Evolutionary conservation across 139 green algal genomes (phyloP), one percentile per base, ranked within the genome.

Genomic region (Chlamydomonas incerta): DNA sequence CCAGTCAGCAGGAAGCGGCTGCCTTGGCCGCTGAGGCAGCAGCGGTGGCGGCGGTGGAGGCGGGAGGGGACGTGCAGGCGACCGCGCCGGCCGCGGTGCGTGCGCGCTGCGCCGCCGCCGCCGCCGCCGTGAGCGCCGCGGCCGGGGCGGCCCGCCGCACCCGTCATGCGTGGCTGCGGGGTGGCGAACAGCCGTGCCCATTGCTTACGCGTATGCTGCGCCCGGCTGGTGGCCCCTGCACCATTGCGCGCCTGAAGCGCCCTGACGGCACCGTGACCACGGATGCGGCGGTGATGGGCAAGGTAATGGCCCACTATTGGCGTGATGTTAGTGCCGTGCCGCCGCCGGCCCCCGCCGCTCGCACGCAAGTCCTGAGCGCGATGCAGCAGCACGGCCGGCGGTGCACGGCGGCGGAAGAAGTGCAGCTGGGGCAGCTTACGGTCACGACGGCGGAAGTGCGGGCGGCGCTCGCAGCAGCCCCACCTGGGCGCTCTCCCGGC

Each of bases 401-500:
- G 0, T 60, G 41, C 29, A 10, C 41, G 0, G 0, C 71, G 0
- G 41, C 0, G 1, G 41, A 8, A 1, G 17, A 13, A 15, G 41
- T 4, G 4, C 20, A 23, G 0, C 41, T 60, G 1, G 71, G 71
- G 1, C 13, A 28, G 17, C 0, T 18, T 1, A 28, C 6, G 9
- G 69, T 80, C 6, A 41, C n/a, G 18, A 6, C 17, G 21, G 80
- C 31, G 31, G 80, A 86, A 55, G 80, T 86, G 0, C 0, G n/a
- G 0, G n/a, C 17, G 23, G 80, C 80, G 1, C 50, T 86, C 3
- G 15, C 21, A 2, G 13, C 34, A 2, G 37, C 52, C 14, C 74
- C 65, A 29, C 71, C 81, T 37, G 82, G 57, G 1, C 57, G 37
- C 3, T 15, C 72, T 2, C 74, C 84, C 2, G 84, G 84, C 5